Conservation (phyloP, 2,329 filamentous ascomycete species). For the Monosporascus cannonballus region DNA sequence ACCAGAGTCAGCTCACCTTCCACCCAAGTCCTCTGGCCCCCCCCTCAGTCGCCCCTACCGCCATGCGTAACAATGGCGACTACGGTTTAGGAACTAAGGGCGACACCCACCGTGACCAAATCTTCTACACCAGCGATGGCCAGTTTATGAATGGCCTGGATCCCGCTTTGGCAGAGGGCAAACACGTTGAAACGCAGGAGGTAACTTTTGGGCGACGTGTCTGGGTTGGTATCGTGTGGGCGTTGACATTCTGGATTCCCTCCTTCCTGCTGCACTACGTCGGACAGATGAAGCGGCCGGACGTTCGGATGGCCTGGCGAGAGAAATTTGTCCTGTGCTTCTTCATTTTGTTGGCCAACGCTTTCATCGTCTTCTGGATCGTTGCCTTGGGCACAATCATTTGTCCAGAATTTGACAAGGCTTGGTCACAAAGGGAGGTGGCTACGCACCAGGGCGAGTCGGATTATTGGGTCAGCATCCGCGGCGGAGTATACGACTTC, state of each 20-base stretch:
- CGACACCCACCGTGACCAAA: conserved; percentile 66
- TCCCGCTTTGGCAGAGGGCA: conserved; percentile 69
- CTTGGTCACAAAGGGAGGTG: conserved; percentile 70
- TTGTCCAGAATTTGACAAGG: conserved; percentile 89
- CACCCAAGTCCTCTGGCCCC: conserved; percentile 30
- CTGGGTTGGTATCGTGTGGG: conserved; percentile 83
- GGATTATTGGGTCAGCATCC: conserved; percentile 83
- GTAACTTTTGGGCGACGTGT: conserved; percentile 59
- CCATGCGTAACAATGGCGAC: conserved; percentile 64
- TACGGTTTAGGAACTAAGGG: conserved; percentile 87
- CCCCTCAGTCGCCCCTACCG: conserved; percentile 57
- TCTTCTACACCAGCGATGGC: conserved; percentile 68
- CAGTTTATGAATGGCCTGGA: conserved; percentile 67
- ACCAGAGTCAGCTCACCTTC: conserved; percentile 46
- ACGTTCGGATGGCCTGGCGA: conserved; percentile 95
- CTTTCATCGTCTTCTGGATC: conserved; percentile 82
- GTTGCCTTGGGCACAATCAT: conserved; percentile 76
- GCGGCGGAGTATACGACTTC: conserved; percentile 87
- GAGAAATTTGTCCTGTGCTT: conserved; percentile 84
- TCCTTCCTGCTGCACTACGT: conserved; percentile 74
- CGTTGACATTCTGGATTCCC: conserved; percentile 88
- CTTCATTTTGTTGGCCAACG: conserved; percentile 79
- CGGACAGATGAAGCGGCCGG: conserved; percentile 93
- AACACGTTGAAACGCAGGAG: conserved; percentile 65
- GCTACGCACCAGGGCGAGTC: conserved; percentile 60